A percentile compares a stretch with the other conserved stretches of the same genome.
Evolutionary conservation across 73 alveolate species (phyloP).

Genomic region (Paramecium pentaurelia): DNA sequence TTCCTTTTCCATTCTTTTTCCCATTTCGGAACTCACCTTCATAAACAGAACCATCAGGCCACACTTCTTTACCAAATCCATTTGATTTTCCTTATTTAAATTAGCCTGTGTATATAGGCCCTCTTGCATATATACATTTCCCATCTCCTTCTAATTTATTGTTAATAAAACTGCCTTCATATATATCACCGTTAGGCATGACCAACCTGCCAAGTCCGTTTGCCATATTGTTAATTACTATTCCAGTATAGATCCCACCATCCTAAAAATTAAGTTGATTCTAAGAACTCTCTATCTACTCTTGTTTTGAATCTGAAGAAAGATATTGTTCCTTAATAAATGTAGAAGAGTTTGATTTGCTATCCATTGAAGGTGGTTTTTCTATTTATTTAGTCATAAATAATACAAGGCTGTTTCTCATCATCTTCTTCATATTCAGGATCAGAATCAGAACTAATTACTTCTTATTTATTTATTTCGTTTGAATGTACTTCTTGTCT

Average conservation of each 20-base stretch:
- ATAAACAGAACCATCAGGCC: constrained; percentile 64
- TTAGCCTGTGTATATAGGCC: constrained; percentile 76
- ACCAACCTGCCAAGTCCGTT: constrained; percentile 65
- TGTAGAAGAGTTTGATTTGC: not conserved
- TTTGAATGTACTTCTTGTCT: not conserved
- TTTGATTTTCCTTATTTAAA: constrained; percentile 69
- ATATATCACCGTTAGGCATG: constrained; percentile 76
- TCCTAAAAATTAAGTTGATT: constrained; percentile 31
- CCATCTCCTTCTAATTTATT: constrained; percentile 80
- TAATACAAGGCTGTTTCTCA: not conserved
- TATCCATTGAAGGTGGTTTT: not conserved
- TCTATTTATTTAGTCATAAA: not conserved
- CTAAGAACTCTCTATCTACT: not conserved
- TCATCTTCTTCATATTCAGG: not conserved
- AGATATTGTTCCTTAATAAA: not conserved
- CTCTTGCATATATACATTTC: constrained; percentile 27
- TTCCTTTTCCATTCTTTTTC: constrained; percentile 4
- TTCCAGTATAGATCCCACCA: constrained; percentile 70
- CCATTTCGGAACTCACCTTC: constrained; percentile 66
- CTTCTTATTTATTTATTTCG: not conserved
- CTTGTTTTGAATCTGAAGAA: not conserved
- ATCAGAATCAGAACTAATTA: not conserved
- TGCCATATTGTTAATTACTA: constrained; percentile 56
- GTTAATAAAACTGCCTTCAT: constrained; percentile 77
- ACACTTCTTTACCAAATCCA: constrained; percentile 62